phyloP scores from a whole-genome alignment of 1,284 basidiomycete species.

The Pseudozyma sp. region DNA sequence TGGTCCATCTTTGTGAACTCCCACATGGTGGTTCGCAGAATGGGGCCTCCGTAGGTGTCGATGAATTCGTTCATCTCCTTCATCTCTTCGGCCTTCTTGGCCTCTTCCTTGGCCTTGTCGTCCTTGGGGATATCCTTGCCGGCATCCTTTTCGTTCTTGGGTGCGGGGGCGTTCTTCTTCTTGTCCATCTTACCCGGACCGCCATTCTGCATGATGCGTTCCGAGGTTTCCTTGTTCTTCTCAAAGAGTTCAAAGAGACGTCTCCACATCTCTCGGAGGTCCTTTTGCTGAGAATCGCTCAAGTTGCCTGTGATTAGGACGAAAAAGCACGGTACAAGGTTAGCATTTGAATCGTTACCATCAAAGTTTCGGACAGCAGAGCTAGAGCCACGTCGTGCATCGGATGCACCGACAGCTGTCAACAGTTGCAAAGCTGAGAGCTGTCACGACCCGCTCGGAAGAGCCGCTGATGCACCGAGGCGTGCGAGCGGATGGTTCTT shows the following conservation, averaged over 20 bases:
- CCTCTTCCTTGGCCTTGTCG: slow-evolving; percentile 66
- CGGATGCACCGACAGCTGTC: slow-evolving; percentile 14
- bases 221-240: slow-evolving; percentile 62
- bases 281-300: slow-evolving; percentile 51
- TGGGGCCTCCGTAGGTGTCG: slow-evolving; percentile 66
- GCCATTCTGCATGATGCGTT: slow-evolving; percentile 52
- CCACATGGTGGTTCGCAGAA: slow-evolving; percentile 59
- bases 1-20: slow-evolving; percentile 65
- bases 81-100: slow-evolving; percentile 60
- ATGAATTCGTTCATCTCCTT: slow-evolving; percentile 63
- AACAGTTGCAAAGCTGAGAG: background rate
- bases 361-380: background rate
- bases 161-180: slow-evolving; percentile 26
- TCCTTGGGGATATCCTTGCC: slow-evolving; percentile 64
- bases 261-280: slow-evolving; percentile 59
- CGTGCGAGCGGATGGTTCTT: no score
- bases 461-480: background rate
- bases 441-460: background rate
- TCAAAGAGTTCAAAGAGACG: slow-evolving; percentile 62
- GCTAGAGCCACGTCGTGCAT: background rate
- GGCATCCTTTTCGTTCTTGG: slow-evolving; percentile 50
- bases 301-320: slow-evolving; percentile 55
- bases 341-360: background rate
- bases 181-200: slow-evolving; percentile 41
- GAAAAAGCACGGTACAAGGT: slow-evolving; percentile 1